phyloP scores from a whole-genome alignment of 1,139 yeast species.

The Sugiyamaella paludigena region DNA sequence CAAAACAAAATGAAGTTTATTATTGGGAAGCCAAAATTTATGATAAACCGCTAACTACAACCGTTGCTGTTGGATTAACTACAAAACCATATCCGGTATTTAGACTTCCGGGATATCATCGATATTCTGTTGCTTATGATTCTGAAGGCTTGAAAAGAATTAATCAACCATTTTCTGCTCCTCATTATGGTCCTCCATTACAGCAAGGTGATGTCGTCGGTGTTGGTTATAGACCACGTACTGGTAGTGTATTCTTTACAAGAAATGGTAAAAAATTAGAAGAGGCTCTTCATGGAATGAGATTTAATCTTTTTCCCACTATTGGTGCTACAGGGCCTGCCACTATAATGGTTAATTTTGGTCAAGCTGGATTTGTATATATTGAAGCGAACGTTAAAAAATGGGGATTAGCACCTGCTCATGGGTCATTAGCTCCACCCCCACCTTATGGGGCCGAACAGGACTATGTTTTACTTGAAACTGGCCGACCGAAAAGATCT shows the following conservation, averaged over 20 bases:
- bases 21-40: constrained; percentile 82
- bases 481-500: constrained; percentile 18
- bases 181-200: constrained; percentile 69
- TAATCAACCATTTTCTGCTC: constrained; percentile 78
- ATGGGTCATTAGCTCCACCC: constrained; percentile 71
- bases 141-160: constrained; percentile 78
- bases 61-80: constrained; percentile 70
- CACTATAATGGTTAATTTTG: constrained; percentile 76
- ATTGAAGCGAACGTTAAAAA: constrained; percentile 93
- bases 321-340: constrained; percentile 81
- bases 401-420: constrained; percentile 83
- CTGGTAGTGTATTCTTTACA: constrained; percentile 84
- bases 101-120: constrained; percentile 80
- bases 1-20: constrained; percentile 80
- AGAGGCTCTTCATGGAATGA: constrained; percentile 79
- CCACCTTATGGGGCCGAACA: constrained; percentile 62
- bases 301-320: constrained; percentile 80
- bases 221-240: constrained; percentile 75
- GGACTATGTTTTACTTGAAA: constrained; percentile 41
- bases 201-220: constrained; percentile 90
- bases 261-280: constrained; percentile 85
- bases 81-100: constrained; percentile 90
- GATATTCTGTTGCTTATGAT: constrained; percentile 83
- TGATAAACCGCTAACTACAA: constrained; percentile 56
- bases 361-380: constrained; percentile 89